These are phyloP conservation scores for Poa pratensis DNA, from an alignment of 176 grass and related monocot species.

Conservation along the genomic window DNA sequence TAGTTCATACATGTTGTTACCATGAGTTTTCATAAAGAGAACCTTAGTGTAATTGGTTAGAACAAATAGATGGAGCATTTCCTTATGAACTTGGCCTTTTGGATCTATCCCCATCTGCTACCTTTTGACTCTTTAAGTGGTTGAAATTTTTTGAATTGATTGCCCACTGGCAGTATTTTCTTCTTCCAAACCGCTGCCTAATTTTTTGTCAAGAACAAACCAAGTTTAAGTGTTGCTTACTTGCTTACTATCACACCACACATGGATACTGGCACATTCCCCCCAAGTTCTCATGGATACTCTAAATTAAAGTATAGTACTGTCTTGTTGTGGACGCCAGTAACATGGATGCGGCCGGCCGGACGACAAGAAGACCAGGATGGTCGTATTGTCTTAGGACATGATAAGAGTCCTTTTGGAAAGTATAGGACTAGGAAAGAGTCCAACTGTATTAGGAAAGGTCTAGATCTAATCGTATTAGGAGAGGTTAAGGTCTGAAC, in stretches of 20 bases:
- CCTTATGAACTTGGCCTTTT: constrained; percentile 6
- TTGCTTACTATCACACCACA: background rate
- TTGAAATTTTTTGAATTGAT: background rate
- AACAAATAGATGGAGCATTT: constrained; percentile 1
- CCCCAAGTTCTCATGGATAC: too few relatives aligned
- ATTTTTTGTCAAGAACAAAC: constrained; percentile 6
- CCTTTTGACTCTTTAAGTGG: background rate
- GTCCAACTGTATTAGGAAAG: too few relatives aligned
- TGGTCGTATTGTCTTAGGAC: too few relatives aligned
- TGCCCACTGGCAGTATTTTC: background rate
- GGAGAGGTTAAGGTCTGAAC: too few relatives aligned
- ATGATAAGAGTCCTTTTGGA: too few relatives aligned
- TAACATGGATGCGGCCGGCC: too few relatives aligned
- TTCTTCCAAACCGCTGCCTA: background rate
- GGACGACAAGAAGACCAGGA: too few relatives aligned
- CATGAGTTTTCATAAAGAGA: constrained; percentile 1
- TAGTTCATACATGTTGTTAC: constrained; percentile 24
- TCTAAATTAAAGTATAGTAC: constrained; percentile 32
- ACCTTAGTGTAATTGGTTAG: background rate
- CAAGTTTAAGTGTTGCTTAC: background rate
- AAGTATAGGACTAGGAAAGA: too few relatives aligned
- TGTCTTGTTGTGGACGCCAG: too few relatives aligned
- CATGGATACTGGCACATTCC: background rate
- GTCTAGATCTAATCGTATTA: too few relatives aligned
- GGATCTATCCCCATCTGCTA: background rate